phyloP scores from a whole-genome alignment of 805 yeast genomes.

The Cyberlindnera galapagoensis region DNA sequence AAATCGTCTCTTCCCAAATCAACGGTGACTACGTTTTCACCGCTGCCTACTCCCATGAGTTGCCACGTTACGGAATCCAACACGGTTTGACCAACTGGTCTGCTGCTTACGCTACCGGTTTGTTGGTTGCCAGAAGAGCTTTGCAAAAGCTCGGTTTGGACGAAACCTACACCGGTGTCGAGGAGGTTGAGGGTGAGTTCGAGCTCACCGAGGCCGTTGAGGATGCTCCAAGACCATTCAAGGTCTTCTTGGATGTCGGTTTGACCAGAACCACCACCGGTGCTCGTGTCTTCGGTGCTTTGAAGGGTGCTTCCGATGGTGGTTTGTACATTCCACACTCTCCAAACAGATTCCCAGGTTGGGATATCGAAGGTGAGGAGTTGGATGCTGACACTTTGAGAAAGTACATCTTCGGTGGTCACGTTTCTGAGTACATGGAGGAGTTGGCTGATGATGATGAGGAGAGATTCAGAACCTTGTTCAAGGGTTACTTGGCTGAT shows the following conservation, averaged over 20 bases:
- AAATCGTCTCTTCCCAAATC: constrained; percentile 93
- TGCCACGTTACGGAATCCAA: constrained; percentile 94
- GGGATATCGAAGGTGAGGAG: constrained; percentile 98
- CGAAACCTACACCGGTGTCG: constrained; percentile 97
- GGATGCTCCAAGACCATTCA: constrained; percentile 99
- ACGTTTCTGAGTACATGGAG: constrained; percentile 99
- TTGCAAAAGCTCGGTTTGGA: constrained; percentile 96
- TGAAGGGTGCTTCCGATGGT: constrained; percentile 99
- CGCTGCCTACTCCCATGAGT: constrained; percentile 98
- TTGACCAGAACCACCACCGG: constrained; percentile 99
- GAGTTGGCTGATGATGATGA: constrained; percentile 99
- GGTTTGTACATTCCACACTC: constrained; percentile 99
- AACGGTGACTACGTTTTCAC: constrained; percentile 94
- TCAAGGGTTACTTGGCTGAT: constrained; percentile 94
- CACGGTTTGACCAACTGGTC: constrained; percentile 99
- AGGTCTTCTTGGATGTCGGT: constrained; percentile 98
- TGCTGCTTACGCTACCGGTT: constrained; percentile 99
- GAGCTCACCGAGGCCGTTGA: constrained; percentile 98
- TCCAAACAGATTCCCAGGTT: constrained; percentile 99
- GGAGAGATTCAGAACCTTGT: constrained; percentile 95
- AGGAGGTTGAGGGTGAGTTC: constrained; percentile 99
- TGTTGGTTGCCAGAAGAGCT: constrained; percentile 98
- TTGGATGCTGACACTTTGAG: constrained; percentile 95
- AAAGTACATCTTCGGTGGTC: constrained; percentile 99
- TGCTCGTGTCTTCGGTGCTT: constrained; percentile 99